Base-by-base conservation (phyloP, 2,329 filamentous ascomycete species). In the Penicillium sp. region DNA sequence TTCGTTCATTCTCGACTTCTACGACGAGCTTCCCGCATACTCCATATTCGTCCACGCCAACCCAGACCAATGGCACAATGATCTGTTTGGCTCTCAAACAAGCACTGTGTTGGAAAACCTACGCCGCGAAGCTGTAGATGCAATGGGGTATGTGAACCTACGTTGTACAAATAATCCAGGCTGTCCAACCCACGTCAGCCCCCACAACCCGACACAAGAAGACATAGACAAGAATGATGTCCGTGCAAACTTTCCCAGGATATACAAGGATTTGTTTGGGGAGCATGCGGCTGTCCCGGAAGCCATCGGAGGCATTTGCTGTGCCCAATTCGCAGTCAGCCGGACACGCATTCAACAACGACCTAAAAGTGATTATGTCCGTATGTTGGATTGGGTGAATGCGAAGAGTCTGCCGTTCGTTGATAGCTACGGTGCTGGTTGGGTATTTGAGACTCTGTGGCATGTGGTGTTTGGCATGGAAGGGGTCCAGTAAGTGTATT, bases 1-100 rank as follows among this genome's bases (percentile, higher is more conserved):
- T 23, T 81, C 78, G n/a, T 85, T 84, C 67, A 77, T 86, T 59
- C 78, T 84, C 63, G 81, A 85, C 63, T 77, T 81, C 65, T 86
- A 86, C 71, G 77, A 85, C 57, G 61, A 74, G 6, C 74, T 86
- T 2, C 78, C 82, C 2, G 81, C 84, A 58, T 73, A 84, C 54
- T 75, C 75, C 14, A 78, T 86, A 51, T 84, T 87, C 69, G 79
- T 83, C 67, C 84, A 86, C 61, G 59, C 59, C 11, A 48, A 52
- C 18, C 50, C 46, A 4, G 58, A 58, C 4, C 66, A 67, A 38
- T 67, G 65, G 61, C 66, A 69, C 26, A 67, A 65, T 29, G 66
- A 69, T 42, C 32, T 66, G 4, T 57, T 58, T 26, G 58, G 61
- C 10, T 54, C 61, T 10, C 47, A 45, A 23, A 68, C 69, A 16